Base-by-base conservation (phyloP, 306 rosid genomes). In the Dalbergia oliveri region DNA sequence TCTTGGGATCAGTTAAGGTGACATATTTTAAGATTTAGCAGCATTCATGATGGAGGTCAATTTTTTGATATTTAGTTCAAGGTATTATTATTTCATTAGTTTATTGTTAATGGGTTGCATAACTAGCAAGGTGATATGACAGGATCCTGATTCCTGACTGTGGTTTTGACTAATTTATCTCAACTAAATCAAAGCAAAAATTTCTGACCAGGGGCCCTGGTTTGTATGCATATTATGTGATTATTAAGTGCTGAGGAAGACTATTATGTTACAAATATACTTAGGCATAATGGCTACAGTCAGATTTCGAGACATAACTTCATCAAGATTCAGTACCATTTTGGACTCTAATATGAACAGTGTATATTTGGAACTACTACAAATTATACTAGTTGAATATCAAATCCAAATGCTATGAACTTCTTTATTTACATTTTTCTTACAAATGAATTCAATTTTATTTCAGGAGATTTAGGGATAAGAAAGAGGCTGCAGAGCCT, bases 381-480 rank as follows among this genome's bases (percentile, higher is more conserved):
- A 34, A n/a, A 33, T 21, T 31, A 35, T 66, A 47, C 58, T 18
- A 71, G 26, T 14, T 15, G 54, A 43, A 35, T 71, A 21, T 69
- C 39, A 59, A 59, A 67, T 59, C 50, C 14, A 59, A 41, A 23
- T 34, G 66, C 9, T 11, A 33, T 21, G 57, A 47, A 15, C 66
- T 61, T 59, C 5, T 57, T 54, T 68, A 5, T 72, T 16, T 45
- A 21, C 8, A 5, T 4, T 60, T 66, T 72, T 57, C 65, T 81
- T 19, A 71, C 18, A 45, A 14, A 53, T 75, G 35, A 60, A 37
- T 83, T 53, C 79, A 15, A 71, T 76, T 35, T 76, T 76, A 67
- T 83, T 76, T 59, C 90, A 95, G 99, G 94, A 95, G 97, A 79
- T 86, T 85, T 78, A 91, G 94, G 86, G 99, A 93, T 50, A 95